phyloP scores from a whole-genome alignment of 768 basidiomycete genomes.

The Trametes cubensis region DNA sequence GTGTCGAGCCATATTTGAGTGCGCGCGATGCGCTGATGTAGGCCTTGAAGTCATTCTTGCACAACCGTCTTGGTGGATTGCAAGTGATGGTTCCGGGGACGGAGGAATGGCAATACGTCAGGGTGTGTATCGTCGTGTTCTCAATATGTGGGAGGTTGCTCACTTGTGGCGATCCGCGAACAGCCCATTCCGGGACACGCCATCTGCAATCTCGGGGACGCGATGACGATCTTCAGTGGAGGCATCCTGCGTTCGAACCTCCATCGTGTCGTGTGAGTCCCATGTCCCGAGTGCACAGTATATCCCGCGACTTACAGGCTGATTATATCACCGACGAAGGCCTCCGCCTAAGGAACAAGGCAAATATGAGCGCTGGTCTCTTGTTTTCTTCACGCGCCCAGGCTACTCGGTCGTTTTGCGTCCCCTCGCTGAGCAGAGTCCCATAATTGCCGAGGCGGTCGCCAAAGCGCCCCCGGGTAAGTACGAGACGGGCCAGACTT shows the following conservation, averaged over 20 bases:
- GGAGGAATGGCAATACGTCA: slow-evolving; percentile 68
- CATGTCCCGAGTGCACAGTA: too few relatives aligned
- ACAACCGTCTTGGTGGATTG: slow-evolving; percentile 70
- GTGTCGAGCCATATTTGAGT: slow-evolving; percentile 13
- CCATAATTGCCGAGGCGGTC: slow-evolving; percentile 48
- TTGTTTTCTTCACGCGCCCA: slow-evolving; percentile 71
- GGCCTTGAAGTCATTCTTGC: slow-evolving; percentile 58
- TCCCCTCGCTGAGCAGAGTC: slow-evolving; percentile 54
- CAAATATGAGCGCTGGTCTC: slow-evolving; percentile 60
- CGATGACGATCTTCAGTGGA: slow-evolving; percentile 61
- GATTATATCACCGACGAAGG: neutral
- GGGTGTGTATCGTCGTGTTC: slow-evolving; percentile 43
- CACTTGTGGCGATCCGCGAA: neutral
- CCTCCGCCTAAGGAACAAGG: slow-evolving; percentile 62
- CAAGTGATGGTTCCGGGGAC: slow-evolving; percentile 66
- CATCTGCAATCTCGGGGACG: slow-evolving; percentile 51
- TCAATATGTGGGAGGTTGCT: slow-evolving; percentile 10
- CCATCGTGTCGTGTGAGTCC: slow-evolving; percentile 59
- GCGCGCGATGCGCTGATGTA: neutral
- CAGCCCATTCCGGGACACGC: slow-evolving; percentile 39
- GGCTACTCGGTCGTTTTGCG: slow-evolving; percentile 53
- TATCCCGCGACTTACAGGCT: too few relatives aligned
- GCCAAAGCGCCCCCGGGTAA: slow-evolving; percentile 36
- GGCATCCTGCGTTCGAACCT: slow-evolving; percentile 69
- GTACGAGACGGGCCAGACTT: slow-evolving; percentile 39